A percentile compares a stretch with the other conserved stretches of the same genome.
phyloP scores from a whole-genome alignment of 2,329 filamentous ascomycete genomes.

The Colletotrichum tropicicola region DNA sequence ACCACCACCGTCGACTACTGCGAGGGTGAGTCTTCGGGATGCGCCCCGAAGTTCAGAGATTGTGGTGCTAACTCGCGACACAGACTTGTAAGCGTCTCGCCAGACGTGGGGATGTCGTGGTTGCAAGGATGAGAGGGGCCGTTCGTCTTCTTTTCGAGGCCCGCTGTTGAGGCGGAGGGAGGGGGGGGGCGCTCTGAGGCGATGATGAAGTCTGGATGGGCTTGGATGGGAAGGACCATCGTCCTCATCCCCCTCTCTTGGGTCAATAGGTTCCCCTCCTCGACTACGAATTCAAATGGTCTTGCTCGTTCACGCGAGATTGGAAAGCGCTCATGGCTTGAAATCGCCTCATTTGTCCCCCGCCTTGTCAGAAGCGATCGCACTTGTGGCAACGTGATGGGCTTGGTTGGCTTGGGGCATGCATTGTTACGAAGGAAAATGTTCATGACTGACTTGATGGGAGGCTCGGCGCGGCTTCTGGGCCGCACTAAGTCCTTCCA shows the following conservation, averaged over 20 bases:
- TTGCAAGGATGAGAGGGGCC: background rate
- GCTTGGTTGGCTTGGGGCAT: background rate
- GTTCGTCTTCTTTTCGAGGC: slow-evolving; percentile 17
- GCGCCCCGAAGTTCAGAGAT: background rate
- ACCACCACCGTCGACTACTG: slow-evolving; percentile 52
- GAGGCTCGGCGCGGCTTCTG: background rate
- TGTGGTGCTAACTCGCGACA: background rate
- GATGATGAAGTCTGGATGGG: slow-evolving; percentile 5
- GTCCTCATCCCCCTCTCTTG: background rate
- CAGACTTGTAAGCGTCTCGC: slow-evolving; percentile 23
- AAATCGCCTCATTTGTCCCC: too few relatives aligned
- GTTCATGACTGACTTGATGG: slow-evolving; percentile 15
- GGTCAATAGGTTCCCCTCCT: background rate
- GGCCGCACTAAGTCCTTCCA: background rate
- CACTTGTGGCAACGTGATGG: background rate
- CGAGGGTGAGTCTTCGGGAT: slow-evolving; percentile 36
- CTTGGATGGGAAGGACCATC: background rate
- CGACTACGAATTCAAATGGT: slow-evolving; percentile 14
- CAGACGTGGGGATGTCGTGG: background rate
- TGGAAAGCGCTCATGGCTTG: too few relatives aligned
- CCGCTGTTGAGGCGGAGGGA: background rate
- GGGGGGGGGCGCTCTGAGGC: background rate
- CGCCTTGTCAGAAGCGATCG: background rate
- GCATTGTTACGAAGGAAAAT: slow-evolving; percentile 11
- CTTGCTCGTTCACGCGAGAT: background rate